Percentiles rank a stretch among this genome's conserved stretches.
phyloP scores from a whole-genome alignment of 495 filamentous ascomycete genomes.

The Penicilliopsis zonata region DNA sequence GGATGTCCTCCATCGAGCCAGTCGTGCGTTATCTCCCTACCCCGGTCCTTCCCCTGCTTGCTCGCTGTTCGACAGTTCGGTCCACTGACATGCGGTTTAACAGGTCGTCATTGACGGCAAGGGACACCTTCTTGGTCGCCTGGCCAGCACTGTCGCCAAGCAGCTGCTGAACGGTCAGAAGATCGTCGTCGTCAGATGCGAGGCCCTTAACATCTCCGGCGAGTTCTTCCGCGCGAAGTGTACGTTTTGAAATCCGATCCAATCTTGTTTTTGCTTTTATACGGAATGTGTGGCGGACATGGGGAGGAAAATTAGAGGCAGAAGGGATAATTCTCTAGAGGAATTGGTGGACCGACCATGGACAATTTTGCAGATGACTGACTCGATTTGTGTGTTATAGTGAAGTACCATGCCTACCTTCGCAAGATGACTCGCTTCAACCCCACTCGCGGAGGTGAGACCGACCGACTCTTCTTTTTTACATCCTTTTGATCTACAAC shows the following conservation, averaged over 20 bases:
- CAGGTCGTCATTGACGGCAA: conserved; percentile 99
- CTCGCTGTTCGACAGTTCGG: conserved; percentile 4
- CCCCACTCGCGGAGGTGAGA: conserved; percentile 88
- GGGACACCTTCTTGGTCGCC: conserved; percentile 97
- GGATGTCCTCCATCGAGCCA: conserved; percentile 95
- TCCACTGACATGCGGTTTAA: conserved; percentile 22
- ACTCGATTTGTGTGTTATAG: conserved; percentile 40
- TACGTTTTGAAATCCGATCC: conserved; percentile 50
- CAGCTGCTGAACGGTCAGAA: conserved; percentile 99
- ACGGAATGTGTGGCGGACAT: conserved; percentile 5
- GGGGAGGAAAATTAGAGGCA: not conserved
- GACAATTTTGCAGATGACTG: conserved; percentile 15
- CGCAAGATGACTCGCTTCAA: conserved; percentile 99
- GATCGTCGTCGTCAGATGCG: conserved; percentile 97
- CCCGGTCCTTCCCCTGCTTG: conserved; percentile 4
- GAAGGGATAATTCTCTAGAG: conserved; percentile 1
- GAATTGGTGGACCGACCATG: not conserved
- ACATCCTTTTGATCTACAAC: conserved; percentile 3
- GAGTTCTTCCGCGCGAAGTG: conserved; percentile 99
- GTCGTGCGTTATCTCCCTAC: conserved; percentile 62
- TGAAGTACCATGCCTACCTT: conserved; percentile 99
- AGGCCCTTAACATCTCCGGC: conserved; percentile 98
- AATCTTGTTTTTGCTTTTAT: conserved; percentile 6
- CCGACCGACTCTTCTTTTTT: too few relatives aligned
- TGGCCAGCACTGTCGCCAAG: conserved; percentile 98